Evolutionary conservation across 2,329 filamentous ascomycete genomes (phyloP), one percentile per base, ranked within the genome.

Genomic region (Septoria petroselini): DNA sequence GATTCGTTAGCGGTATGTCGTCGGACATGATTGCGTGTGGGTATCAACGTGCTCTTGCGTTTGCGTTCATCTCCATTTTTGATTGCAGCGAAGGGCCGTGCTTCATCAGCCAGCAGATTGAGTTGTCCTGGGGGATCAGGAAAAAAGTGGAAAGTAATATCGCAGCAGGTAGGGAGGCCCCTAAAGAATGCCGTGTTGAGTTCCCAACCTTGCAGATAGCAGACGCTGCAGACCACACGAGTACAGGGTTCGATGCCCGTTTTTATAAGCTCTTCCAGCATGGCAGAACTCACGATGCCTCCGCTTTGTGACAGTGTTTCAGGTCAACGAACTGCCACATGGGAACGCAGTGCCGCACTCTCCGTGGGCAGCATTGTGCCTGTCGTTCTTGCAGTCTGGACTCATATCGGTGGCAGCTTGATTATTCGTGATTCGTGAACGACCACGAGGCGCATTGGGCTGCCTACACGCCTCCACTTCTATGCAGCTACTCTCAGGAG

Each of bases 31-130:
- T 29, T 42, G 23, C 25, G 35, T n/a, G 21, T 14, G 23, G 46
- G 30, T n/a, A 30, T n/a, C 35, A 41, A 41, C 41, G 25, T 54
- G 53, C 56, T 42, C 35, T 48, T 19, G 30, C 41, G 39, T 53
- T 48, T 6, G 54, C 40, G 49, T 58, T 58, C 56, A 58, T 58
- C 51, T 58, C 56, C 56, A 54, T 57, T 29, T n/a, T 33, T 52
- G 44, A 40, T 29, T 21, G 38, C 39, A 25, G 19, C 14, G 21
- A 31, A 38, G 31, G 50, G 31, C 31, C 43, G 38, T 42, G 44
- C 27, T 40, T 31, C 19, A 7, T 25, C 21, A 42, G 39, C 23
- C 27, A 25, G 27, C 30, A 40, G 44, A 44, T 48, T 23, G 33
- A 34, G 44, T 21, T 44, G 41, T 29, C 43, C 37, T 43, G 51